Percentiles rank a stretch among this genome's conserved stretches.
These are phyloP conservation scores for Mucuna pruriens DNA, from an alignment of 306 rosid genomes.

Conservation along the genomic window DNA sequence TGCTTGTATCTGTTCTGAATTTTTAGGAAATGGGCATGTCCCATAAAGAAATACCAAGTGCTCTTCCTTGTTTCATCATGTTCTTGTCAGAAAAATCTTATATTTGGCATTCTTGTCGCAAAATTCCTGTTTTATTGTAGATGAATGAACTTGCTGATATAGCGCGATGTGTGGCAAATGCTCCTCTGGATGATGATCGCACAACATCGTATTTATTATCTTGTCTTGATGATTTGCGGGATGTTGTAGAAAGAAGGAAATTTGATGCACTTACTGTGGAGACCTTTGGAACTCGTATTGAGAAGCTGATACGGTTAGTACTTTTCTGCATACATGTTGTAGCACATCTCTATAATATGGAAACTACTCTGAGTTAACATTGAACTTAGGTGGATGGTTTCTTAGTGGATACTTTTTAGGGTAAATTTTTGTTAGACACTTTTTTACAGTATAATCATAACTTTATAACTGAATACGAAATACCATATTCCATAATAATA, in stretches of 20 bases:
- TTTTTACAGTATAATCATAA: not conserved
- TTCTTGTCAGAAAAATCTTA: not conserved
- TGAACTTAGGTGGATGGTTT: slow-evolving; percentile 17
- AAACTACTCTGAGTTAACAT: not conserved
- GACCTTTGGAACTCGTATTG: slow-evolving; percentile 94
- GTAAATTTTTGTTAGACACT: slow-evolving; percentile 7
- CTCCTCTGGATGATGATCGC: slow-evolving; percentile 82
- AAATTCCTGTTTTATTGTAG: slow-evolving; percentile 50
- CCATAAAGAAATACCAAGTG: not conserved
- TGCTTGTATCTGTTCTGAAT: not conserved
- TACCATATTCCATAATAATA: slow-evolving; percentile 15
- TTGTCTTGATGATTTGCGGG: slow-evolving; percentile 91
- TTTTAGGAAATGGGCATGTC: not conserved
- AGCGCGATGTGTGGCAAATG: slow-evolving; percentile 88
- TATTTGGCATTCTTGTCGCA: not conserved
- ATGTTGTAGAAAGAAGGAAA: slow-evolving; percentile 81
- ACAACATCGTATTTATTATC: slow-evolving; percentile 69
- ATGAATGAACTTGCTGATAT: slow-evolving; percentile 96
- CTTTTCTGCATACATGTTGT: slow-evolving; percentile 30
- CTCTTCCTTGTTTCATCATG: not conserved
- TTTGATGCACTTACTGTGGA: slow-evolving; percentile 85
- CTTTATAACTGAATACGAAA: not conserved
- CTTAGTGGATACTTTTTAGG: slow-evolving; percentile 13
- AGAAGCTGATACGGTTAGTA: slow-evolving; percentile 87
- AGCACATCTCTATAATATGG: not conserved